These are phyloP conservation scores for Emergomyces orientalis DNA, from an alignment of 2,329 filamentous ascomycete species.

Conservation along the genomic window DNA sequence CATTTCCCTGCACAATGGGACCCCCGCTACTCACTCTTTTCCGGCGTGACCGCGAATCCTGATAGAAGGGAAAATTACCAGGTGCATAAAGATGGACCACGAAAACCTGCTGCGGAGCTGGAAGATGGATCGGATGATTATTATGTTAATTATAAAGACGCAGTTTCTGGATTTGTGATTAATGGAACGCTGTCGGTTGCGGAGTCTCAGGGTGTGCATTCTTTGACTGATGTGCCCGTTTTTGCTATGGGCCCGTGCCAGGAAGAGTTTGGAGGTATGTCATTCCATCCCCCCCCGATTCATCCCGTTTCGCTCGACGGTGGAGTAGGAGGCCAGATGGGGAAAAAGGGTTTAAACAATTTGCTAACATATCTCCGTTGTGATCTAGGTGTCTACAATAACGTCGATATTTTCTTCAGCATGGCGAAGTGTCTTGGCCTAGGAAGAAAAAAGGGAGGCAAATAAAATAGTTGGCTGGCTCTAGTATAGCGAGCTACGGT, in stretches of 20 bases:
- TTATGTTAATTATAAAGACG: slow-evolving; percentile 61
- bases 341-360: neutral
- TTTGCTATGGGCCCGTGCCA: slow-evolving; percentile 73
- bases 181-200: slow-evolving; percentile 63
- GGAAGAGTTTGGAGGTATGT: slow-evolving; percentile 58
- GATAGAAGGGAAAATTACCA: slow-evolving; percentile 69
- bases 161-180: slow-evolving; percentile 56
- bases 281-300: neutral
- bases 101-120: slow-evolving; percentile 50
- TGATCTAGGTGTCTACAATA: slow-evolving; percentile 28
- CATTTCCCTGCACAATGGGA: slow-evolving; percentile 80
- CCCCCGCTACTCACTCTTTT: slow-evolving; percentile 69
- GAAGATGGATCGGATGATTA: slow-evolving; percentile 46
- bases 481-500: neutral
- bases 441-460: neutral
- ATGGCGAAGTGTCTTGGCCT: slow-evolving; percentile 35
- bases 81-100: slow-evolving; percentile 57
- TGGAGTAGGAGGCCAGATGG: neutral
- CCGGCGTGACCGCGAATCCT: slow-evolving; percentile 61
- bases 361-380: neutral
- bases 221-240: slow-evolving; percentile 67
- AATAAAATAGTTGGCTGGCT: neutral
- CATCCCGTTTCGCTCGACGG: neutral
- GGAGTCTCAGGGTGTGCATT: slow-evolving; percentile 63
- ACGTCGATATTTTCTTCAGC: slow-evolving; percentile 34